Evolutionary conservation across 129 eudicot genomes (phyloP).

Genomic region (Escallonia rubra): DNA sequence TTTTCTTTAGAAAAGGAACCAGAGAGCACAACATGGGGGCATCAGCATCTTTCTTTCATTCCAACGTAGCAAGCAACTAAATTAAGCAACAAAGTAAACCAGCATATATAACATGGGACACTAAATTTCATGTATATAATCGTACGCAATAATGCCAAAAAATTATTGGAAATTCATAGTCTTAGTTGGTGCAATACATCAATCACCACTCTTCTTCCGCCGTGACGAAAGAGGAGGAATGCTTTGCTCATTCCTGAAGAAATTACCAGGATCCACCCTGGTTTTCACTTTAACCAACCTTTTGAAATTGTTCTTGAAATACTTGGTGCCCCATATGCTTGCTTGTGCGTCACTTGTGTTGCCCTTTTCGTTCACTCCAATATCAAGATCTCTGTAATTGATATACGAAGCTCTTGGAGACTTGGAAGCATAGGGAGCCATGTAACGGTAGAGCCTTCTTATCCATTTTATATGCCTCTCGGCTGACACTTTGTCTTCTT

Average conservation of each 20-base stretch:
- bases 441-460: conserved; percentile 2
- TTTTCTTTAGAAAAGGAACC: no score
- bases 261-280: conserved; percentile 1
- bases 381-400: background rate
- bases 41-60: no score
- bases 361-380: conserved; percentile 8
- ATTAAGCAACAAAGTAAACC: no score
- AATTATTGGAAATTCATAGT: no score
- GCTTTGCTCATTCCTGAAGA: conserved; percentile 14
- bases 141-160: no score
- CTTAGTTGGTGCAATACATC: no score
- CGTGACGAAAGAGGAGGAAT: conserved; percentile 10
- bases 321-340: conserved; percentile 13
- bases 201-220: background rate
- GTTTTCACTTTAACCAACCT: conserved; percentile 10
- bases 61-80: no score
- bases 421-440: conserved; percentile 11
- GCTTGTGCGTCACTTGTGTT: conserved; percentile 7
- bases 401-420: conserved; percentile 11
- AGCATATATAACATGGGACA: no score
- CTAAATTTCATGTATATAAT: no score
- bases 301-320: conserved; percentile 14
- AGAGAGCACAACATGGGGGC: no score
- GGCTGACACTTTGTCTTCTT: conserved; percentile 2
- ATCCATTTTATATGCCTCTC: conserved; percentile 13